Base-by-base conservation (phyloP, 805 yeast genomes). In the Sugiyamaella smithiae region DNA sequence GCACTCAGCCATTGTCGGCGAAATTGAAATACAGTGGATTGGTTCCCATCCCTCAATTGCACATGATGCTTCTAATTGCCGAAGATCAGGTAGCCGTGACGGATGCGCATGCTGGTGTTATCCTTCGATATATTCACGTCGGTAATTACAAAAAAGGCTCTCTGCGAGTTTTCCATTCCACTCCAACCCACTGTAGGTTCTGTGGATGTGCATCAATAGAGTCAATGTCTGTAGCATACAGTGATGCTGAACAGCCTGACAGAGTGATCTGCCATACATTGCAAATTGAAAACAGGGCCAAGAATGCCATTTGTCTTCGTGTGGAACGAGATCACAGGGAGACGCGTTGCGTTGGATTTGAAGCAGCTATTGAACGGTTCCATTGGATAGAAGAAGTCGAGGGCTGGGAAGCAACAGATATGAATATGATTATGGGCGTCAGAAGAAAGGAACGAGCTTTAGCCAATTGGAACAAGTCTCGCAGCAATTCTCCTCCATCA, bases 311-410 rank as follows among this genome's bases (percentile, higher is more conserved):
- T 35, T 88, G 97, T 65, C 67, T 88, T 48, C 78, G 96, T 66
- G 95, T 86, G 33, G 97, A 88, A 66, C 84, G 97, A 76, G 97
- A 88, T 66, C 88, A 91, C 1, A 77, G 95, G 59, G 97, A 88
- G 67, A 86, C 87, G 32, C 78, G 96, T 70, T 88, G 97, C 67
- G 73, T 85, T 35, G 96, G 96, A 23, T 85, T 88, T 62, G 87
- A 82, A 46, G 78, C 84, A 1, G 88, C 81, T 5, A 72, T 76
- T 16, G 95, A 88, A 59, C 80, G 78, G 44, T 84, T 79, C 50
- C 79, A 81, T 63, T 82, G 87, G 80, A 70, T 81, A 36, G 74
- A 75, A 23, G 68, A 77, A 50, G 81, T 85, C n/a, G 86, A 81
- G 58, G 79, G 82, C 16, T 88, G 96, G 96, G 82, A 84, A 54